Base-by-base conservation (phyloP, 768 basidiomycete species). In the Leccinum disarticulatum region DNA sequence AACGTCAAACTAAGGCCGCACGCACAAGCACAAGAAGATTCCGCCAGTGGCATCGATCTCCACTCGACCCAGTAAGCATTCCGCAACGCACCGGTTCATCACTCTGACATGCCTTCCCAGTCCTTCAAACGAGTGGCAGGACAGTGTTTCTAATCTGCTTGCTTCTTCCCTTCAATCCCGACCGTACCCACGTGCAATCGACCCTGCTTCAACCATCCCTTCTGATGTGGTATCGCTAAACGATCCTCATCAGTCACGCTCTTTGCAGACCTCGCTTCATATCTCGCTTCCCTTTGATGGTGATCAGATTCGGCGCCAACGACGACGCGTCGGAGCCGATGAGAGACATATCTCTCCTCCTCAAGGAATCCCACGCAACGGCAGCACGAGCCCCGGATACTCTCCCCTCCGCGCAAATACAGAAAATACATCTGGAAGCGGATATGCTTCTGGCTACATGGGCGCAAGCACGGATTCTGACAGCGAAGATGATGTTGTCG, bases 61-160 rank as follows among this genome's bases (percentile, higher is more conserved):
- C 79, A 82, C 6, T 80, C 86, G 13, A 86, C 83, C 1, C 88
- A 90, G 88, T 88, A 70, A 61, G 86, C 77, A 6, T 52, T 33
- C 30, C 35, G 25, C 59, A 43, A 15, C 27, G 54, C 6, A 9
- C 13, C 6, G 11, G 5, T 8, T 33, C 7, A 17, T 38, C 28
- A 52, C 19, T 41, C 43, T 62, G 30, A 55, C 59, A 59, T 61
- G n/a, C 19, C 49, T 58, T 46, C 36, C 17, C 54, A 91, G 89
- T 63, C 90, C 90, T 17, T 88, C 89, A 25, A 87, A 86, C 62
- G 90, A 93, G 73, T 93, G 91, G 91, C 91, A 93, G 72, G 89
- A 90, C 66, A 77, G 78, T 49, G 86, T 93, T 3, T 74, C 63
- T 11, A 7, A 67, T 27, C 22, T 65, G 4, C 67, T 74, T 14